These are phyloP conservation scores for Alternaria novae-zelandiae DNA, from an alignment of 2,329 filamentous ascomycete genomes.

Conservation along the genomic window DNA sequence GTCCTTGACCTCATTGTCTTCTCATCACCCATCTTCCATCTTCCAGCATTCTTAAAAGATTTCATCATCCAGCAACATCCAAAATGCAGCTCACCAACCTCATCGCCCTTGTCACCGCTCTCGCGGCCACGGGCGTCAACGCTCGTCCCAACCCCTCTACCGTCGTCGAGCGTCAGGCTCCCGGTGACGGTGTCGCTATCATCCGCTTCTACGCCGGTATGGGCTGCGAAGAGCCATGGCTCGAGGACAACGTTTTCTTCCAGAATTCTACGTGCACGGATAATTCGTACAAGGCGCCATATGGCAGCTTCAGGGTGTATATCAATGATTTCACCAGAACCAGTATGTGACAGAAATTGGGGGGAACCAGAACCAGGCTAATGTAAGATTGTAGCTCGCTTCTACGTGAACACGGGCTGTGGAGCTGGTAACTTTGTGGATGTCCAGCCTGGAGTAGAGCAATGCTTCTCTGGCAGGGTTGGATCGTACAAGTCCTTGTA, in stretches of 20 bases:
- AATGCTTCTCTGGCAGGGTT: background rate
- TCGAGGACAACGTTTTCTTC: conserved; percentile 8
- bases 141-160: background rate
- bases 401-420: conserved; percentile 3
- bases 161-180: background rate
- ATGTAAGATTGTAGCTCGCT: background rate
- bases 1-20: background rate
- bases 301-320: background rate
- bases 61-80: background rate
- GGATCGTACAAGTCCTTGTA: background rate
- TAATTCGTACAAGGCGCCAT: background rate
- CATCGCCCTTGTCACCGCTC: background rate
- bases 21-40: background rate
- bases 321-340: background rate
- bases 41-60: background rate
- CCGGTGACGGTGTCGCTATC: conserved; percentile 1
- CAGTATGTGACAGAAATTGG: background rate
- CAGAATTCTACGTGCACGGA: background rate
- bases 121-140: background rate
- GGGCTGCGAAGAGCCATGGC: conserved; percentile 7
- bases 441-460: background rate
- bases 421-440: background rate
- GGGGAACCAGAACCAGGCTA: background rate
- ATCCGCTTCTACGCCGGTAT: conserved; percentile 6
- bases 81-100: conserved; percentile 8